Conservation (phyloP, 2,329 filamentous ascomycete genomes). For the Aspergillus sergii region DNA sequence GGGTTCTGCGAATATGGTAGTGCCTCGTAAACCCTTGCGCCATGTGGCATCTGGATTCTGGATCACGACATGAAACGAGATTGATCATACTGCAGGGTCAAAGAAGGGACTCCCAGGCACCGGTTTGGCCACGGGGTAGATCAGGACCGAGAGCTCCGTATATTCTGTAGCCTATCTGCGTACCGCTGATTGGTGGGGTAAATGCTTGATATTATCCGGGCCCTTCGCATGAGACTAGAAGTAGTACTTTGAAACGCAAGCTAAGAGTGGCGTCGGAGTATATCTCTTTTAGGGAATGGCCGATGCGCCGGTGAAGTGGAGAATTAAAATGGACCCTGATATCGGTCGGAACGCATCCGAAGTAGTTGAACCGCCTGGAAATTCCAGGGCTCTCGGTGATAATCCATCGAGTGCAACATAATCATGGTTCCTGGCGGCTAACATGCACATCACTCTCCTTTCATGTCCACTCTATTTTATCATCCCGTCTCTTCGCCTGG, state of each 20-base stretch:
- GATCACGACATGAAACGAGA: neutral
- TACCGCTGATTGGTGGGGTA: neutral
- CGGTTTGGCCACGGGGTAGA: neutral
- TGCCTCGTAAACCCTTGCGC: too few species aligned
- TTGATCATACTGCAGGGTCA: neutral
- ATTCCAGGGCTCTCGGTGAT: neutral
- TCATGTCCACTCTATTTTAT: neutral
- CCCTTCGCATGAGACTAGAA: neutral
- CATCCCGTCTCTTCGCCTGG: neutral
- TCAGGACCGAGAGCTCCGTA: neutral
- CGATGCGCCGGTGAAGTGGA: conserved; percentile 5
- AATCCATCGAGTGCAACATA: neutral
- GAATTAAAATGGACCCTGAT: neutral
- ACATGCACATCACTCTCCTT: neutral
- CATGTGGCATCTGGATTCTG: neutral
- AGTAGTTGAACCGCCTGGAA: neutral
- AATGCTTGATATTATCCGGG: neutral
- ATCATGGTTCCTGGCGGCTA: neutral
- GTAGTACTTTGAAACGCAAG: conserved; percentile 1
- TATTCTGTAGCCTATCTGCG: neutral
- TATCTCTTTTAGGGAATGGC: conserved; percentile 1
- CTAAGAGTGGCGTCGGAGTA: neutral
- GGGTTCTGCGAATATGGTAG: neutral
- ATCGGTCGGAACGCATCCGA: conserved; percentile 3
- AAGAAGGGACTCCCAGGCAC: neutral